Base-by-base conservation (phyloP, 1,284 basidiomycete species). In the Caloboletus firmus region DNA sequence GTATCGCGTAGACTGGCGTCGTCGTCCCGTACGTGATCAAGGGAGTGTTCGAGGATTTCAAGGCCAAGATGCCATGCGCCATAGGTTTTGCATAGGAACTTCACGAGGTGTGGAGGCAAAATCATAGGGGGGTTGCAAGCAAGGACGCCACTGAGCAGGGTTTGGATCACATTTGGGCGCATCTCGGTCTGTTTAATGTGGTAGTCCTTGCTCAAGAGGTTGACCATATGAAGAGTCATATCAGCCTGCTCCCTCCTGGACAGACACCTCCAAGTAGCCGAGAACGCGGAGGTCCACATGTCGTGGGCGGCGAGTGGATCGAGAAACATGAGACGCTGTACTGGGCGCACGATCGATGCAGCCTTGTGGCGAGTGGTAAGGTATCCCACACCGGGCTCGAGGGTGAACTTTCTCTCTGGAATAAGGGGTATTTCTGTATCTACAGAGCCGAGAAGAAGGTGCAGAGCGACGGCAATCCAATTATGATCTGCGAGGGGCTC, bases 11-110 rank as follows among this genome's bases (percentile, higher is more conserved):
- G 79, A 39, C 81, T 79, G 28, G 81, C 77, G 59, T 98, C 95
- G 56, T 98, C 94, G 47, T 91, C 91, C 43, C 86, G 84, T 35
- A 87, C 78, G 48, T 82, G 74, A 28, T 92, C 89, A 53, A 91
- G 76, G 36, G 89, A 89, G 37, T 82, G 77, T 61, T 89, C 87
- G n/a, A 99, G 81, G 36, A 97, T 84, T 73, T 98, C 96, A 55
- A 97, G 78, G 9, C 88, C 86, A 40, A 89, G 85, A 71, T 98
- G 91, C 96, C 97, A 99, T 15, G 93, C 93, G 45, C 94, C 89
- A 72, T 91, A 99, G 0, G 93, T 95, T 74, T 98, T 98, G 28
- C 93, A 93, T 32, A 99, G 84, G 71, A 95, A 99, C 71, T 98
- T 98, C 63, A 98, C 82, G 22, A 99, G 84, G 66, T 98, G 91